Conservation (phyloP, 2,329 filamentous ascomycete species). For the Paramyrothecium sp. region DNA sequence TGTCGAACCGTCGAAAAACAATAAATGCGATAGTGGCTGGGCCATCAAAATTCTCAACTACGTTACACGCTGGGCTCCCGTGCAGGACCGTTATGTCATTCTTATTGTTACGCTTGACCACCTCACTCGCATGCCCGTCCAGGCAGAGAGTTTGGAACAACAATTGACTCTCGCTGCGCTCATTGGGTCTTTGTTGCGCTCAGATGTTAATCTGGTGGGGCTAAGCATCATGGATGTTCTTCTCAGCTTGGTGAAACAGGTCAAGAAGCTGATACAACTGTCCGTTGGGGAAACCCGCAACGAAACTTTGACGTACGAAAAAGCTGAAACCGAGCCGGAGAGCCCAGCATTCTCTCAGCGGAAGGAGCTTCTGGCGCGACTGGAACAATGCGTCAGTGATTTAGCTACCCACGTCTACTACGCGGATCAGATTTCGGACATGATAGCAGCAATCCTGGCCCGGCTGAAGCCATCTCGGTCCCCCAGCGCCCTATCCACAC, state of each 20-base stretch:
- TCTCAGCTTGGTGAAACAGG: conserved; percentile 79
- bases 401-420: conserved; percentile 96
- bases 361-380: conserved; percentile 63
- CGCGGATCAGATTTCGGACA: conserved; percentile 91
- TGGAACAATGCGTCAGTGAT: conserved; percentile 85
- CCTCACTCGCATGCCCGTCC: conserved; percentile 65
- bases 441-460: conserved; percentile 78
- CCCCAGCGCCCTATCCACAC: conserved; percentile 40
- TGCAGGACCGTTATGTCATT: conserved; percentile 92
- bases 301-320: conserved; percentile 29
- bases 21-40: conserved; percentile 63
- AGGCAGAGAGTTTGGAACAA: conserved; percentile 68
- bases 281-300: conserved; percentile 34
- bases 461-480: conserved; percentile 68
- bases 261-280: conserved; percentile 73
- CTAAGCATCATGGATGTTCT: conserved; percentile 95
- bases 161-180: conserved; percentile 76
- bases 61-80: conserved; percentile 82
- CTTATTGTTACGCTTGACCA: conserved; percentile 79
- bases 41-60: conserved; percentile 78
- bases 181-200: conserved; percentile 79
- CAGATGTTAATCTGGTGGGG: conserved; percentile 90
- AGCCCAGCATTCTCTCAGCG: conserved; percentile 43
- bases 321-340: conserved; percentile 28
- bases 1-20: conserved; percentile 45